Evolutionary conservation across 2,329 filamentous ascomycete species (phyloP).

Genomic region (Xylaria sp.): DNA sequence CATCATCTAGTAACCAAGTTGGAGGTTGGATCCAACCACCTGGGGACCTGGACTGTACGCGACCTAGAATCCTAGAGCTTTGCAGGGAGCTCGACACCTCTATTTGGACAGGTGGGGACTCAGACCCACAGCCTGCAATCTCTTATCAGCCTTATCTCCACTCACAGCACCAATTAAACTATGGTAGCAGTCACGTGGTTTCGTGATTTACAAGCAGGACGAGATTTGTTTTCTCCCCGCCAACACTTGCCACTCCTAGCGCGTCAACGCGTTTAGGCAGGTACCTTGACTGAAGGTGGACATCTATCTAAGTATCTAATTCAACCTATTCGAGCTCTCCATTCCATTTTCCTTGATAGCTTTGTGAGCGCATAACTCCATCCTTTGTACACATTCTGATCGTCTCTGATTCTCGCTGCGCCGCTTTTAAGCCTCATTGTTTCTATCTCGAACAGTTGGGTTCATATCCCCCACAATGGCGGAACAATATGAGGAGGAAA

Average conservation of each 20-base stretch:
- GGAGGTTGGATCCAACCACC: conserved; percentile 5
- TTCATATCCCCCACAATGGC: conserved; percentile 52
- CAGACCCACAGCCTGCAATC: not conserved
- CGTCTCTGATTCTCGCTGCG: not conserved
- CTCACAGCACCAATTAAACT: conserved; percentile 11
- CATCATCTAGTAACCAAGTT: conserved; percentile 4
- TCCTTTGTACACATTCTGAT: not conserved
- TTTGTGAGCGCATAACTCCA: not conserved
- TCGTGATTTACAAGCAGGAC: conserved; percentile 40
- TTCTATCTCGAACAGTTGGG: not conserved
- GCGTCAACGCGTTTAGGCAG: conserved; percentile 41
- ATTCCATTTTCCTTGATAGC: not conserved
- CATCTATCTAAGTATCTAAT: not conserved
- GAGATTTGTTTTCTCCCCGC: conserved; percentile 40
- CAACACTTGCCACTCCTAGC: conserved; percentile 36
- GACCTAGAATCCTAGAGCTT: conserved; percentile 12
- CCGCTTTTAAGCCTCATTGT: not conserved
- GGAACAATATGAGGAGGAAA: conserved; percentile 74
- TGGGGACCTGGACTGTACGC: conserved; percentile 4
- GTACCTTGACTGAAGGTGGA: not conserved
- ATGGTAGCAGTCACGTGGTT: conserved; percentile 42
- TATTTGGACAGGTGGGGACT: conserved; percentile 21
- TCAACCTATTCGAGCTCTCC: not conserved
- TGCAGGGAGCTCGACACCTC: not conserved
- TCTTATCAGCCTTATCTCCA: not conserved